A percentile compares a stretch with the other conserved stretches of the same genome.
Evolutionary conservation across 2,329 filamentous ascomycete genomes (phyloP).

Genomic region (Aureobasidium musti): DNA sequence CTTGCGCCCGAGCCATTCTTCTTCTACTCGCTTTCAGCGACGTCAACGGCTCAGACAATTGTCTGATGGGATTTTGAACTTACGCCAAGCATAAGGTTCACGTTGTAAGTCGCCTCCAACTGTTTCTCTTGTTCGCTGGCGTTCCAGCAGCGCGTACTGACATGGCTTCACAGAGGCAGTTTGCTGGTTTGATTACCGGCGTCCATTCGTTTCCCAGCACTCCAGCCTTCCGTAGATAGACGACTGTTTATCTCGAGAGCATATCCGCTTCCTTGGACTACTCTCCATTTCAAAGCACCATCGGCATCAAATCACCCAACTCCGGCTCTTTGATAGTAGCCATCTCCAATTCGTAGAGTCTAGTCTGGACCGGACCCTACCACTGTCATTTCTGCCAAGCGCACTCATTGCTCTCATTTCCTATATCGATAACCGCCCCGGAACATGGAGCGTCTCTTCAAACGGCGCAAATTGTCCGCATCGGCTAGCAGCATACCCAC

Average conservation of each 20-base stretch:
- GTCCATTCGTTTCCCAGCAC: conserved; percentile 46
- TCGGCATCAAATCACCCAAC: not conserved
- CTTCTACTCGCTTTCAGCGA: not conserved
- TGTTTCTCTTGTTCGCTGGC: not conserved
- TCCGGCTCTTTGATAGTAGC: conserved; percentile 35
- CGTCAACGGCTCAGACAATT: not conserved
- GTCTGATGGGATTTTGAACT: conserved; percentile 18
- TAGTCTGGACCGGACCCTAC: conserved; percentile 12
- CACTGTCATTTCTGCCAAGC: conserved; percentile 16
- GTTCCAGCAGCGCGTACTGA: conserved; percentile 2
- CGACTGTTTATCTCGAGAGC: not conserved
- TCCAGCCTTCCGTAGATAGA: conserved; percentile 8
- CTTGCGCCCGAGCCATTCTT: conserved; percentile 3
- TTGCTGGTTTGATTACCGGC: conserved; percentile 42
- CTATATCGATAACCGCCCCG: conserved; percentile 17
- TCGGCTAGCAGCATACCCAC: conserved; percentile 32
- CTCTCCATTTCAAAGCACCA: not conserved
- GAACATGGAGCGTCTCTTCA: conserved; percentile 40
- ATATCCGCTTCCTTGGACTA: not conserved
- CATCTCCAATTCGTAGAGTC: not conserved
- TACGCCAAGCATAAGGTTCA: conserved; percentile 17
- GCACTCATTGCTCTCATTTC: conserved; percentile 12
- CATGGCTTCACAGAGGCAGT: conserved; percentile 13
- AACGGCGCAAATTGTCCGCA: conserved; percentile 36
- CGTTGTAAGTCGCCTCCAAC: conserved; percentile 19